Evolutionary conservation across 495 filamentous ascomycete genomes (phyloP).

Genomic region (Cetradonia linearis): DNA sequence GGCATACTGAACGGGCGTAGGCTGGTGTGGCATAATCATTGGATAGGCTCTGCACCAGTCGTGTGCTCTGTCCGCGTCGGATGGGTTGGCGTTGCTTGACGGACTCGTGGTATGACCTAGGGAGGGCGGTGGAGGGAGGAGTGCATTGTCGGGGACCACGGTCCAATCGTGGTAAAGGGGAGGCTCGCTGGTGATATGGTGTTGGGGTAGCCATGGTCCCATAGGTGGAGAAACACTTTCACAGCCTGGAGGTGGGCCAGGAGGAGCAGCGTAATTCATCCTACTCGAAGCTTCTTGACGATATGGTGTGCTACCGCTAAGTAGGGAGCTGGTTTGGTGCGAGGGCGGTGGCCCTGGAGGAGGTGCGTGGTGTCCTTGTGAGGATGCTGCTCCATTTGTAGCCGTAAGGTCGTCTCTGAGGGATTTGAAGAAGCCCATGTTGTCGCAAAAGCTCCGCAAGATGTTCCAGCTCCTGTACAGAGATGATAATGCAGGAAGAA

Average conservation of each 20-base stretch:
- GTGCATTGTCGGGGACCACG: constrained; percentile 65
- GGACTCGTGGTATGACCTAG: constrained; percentile 57
- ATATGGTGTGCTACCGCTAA: constrained; percentile 10
- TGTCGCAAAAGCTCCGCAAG: neutral
- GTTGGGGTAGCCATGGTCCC: constrained; percentile 21
- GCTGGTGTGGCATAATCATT: constrained; percentile 46
- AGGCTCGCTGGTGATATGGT: constrained; percentile 28
- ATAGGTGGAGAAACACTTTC: constrained; percentile 16
- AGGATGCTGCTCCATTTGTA: constrained; percentile 12
- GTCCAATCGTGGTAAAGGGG: constrained; percentile 73
- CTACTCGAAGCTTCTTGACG: neutral
- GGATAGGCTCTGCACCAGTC: constrained; percentile 58
- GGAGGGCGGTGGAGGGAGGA: constrained; percentile 72
- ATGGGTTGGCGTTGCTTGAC: constrained; percentile 60
- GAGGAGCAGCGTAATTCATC: constrained; percentile 26
- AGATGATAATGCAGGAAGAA: neutral
- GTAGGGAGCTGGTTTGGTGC: constrained; percentile 25
- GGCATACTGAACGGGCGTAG: constrained; percentile 33
- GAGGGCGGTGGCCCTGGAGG: constrained; percentile 31
- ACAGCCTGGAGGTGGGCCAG: constrained; percentile 26
- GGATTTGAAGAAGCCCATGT: constrained; percentile 24
- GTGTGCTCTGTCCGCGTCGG: constrained; percentile 62
- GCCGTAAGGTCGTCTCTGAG: constrained; percentile 20
- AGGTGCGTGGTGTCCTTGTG: constrained; percentile 13
- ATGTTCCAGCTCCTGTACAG: neutral